Conservation (phyloP, 2,329 filamentous ascomycete species). For the Fusarium verrucosum region DNA sequence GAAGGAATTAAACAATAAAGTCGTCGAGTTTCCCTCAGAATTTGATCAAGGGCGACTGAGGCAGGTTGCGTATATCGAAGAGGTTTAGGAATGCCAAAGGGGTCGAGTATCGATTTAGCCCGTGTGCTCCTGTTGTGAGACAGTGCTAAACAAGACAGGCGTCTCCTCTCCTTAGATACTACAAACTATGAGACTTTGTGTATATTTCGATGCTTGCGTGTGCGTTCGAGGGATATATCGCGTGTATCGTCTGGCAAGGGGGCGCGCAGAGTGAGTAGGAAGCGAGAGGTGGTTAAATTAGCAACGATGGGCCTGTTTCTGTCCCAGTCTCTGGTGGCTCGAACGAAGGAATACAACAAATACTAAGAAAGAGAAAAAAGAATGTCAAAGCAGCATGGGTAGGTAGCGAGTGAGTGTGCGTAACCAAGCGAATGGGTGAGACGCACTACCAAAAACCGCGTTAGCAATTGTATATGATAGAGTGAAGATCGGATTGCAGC, state of each 20-base stretch:
- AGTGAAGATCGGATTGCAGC: slow-evolving; percentile 32
- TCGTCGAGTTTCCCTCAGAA: not conserved
- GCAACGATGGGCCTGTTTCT: slow-evolving; percentile 3
- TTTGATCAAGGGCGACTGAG: slow-evolving; percentile 12
- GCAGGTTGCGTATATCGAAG: slow-evolving; percentile 15
- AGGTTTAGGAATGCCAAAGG: slow-evolving; percentile 29
- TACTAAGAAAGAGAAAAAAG: slow-evolving; percentile 27
- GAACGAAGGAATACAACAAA: slow-evolving; percentile 18
- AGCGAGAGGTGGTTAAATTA: slow-evolving; percentile 35
- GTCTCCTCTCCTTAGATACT: not conserved
- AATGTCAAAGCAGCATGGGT: slow-evolving; percentile 22
- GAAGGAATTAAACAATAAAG: not conserved
- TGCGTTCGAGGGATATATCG: slow-evolving; percentile 22
- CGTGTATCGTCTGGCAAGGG: slow-evolving; percentile 31
- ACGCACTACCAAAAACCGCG: slow-evolving; percentile 38
- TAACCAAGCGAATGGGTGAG: slow-evolving; percentile 40
- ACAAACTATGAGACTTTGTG: not conserved
- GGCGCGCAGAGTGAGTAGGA: slow-evolving; percentile 16
- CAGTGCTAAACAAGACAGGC: slow-evolving; percentile 9
- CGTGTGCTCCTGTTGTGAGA: slow-evolving; percentile 6
- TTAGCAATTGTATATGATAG: slow-evolving; percentile 34
- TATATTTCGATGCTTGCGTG: slow-evolving; percentile 5
- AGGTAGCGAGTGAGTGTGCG: slow-evolving; percentile 34
- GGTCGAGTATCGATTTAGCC: slow-evolving; percentile 8
- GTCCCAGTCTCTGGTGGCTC: not conserved